These are phyloP conservation scores for Sclerotinia nivalis DNA, from an alignment of 2,329 filamentous ascomycete genomes.

Conservation along the genomic window DNA sequence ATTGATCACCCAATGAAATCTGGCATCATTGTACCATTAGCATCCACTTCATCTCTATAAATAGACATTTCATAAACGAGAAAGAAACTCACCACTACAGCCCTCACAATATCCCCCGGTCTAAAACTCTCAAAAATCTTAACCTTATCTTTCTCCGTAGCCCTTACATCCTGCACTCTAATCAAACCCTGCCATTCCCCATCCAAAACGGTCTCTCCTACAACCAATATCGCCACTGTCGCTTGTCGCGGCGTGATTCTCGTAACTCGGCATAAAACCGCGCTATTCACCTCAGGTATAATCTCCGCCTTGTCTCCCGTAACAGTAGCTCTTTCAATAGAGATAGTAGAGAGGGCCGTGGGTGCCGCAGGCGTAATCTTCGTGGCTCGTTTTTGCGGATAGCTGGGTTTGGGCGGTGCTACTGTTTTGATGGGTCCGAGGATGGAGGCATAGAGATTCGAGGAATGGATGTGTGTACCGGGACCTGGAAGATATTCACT, in stretches of 20 bases:
- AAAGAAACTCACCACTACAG: conserved; percentile 63
- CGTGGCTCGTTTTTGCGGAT: conserved; percentile 59
- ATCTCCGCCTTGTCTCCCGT: conserved; percentile 59
- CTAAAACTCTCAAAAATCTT: conserved; percentile 88
- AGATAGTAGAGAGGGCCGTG: conserved; percentile 53
- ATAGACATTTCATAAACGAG: neutral
- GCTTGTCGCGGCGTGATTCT: conserved; percentile 84
- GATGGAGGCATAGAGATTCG: conserved; percentile 78
- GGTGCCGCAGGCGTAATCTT: conserved; percentile 53
- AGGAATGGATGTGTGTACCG: conserved; percentile 79
- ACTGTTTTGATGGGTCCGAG: conserved; percentile 67
- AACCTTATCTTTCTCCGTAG: conserved; percentile 94
- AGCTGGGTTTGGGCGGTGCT: conserved; percentile 44
- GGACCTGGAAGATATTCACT: conserved; percentile 70
- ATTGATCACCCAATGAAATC: conserved; percentile 90
- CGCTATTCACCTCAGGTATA: conserved; percentile 76
- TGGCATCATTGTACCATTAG: conserved; percentile 38
- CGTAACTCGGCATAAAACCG: conserved; percentile 82
- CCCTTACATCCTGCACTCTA: conserved; percentile 84
- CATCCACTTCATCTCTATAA: neutral
- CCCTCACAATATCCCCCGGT: conserved; percentile 88
- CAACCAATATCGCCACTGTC: conserved; percentile 80
- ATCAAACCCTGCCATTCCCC: conserved; percentile 86
- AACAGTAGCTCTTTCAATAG: conserved; percentile 47
- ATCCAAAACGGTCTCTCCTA: conserved; percentile 69